Evolutionary conservation across 108 stramenopile genomes (phyloP), one percentile per base, ranked within the genome.

Genomic region (Cyclotella choctawhatcheeana): DNA sequence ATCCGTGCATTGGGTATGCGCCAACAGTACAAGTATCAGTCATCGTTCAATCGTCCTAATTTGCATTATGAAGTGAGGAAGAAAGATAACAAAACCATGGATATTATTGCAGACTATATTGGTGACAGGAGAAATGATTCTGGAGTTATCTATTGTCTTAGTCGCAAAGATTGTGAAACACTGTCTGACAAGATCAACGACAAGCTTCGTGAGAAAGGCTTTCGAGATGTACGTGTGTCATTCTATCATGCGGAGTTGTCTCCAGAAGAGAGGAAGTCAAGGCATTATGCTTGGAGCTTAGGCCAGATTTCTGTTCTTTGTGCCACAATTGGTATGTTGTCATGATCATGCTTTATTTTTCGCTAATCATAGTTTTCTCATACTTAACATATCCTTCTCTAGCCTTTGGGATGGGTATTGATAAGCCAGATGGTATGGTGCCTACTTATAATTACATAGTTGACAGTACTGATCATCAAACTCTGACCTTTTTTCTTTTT

Each of bases 181-280:
- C 59, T 96, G 22, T 70, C 91, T 27, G 76, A 84, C 25, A 92
- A 88, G 58, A 63, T 98, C 17, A 73, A 88, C 59, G 64, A 74
- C 29, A 88, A 85, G 65, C 62, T 91, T 48, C 31, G 76, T 22
- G 86, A 89, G 44, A 84, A 75, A 44, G 83, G 88, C 58, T 76
- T 74, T 53, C 56, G 84, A 12, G 64, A 85, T 54, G 77, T 96
- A 29, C 60, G 66, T 16, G 94, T 96, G 17, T 91, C 96, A 8
- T 96, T 80, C 64, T 99, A 99, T 74, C 99, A 99, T 86, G 98
- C 97, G 14, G 98, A 97, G 18, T 69, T 98, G 71, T 82, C 94
- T 63, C 70, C 77, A 6, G 24, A 58, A 5, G 95, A 95, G 70
- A 80, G 91, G 33, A 76, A 84, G 65, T 65, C 67, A 37, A 90